Base-by-base conservation (phyloP, 1,284 basidiomycete genomes). In the Leccinum variabile region DNA sequence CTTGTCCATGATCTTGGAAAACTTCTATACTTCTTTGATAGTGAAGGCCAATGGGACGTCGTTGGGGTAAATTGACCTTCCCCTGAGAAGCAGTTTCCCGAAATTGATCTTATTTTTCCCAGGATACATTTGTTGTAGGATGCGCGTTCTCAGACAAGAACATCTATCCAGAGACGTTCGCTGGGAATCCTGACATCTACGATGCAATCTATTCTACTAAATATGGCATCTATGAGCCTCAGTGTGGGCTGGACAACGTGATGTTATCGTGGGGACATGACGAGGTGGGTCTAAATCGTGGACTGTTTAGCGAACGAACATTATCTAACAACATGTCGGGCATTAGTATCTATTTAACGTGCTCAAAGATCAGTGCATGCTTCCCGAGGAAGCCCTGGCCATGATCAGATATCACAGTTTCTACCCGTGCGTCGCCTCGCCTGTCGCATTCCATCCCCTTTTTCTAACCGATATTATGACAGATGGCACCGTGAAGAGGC, bases 381-480 rank as follows among this genome's bases (percentile, higher is more conserved):
- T 97, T 0, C 94, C 94, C 1, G 83, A 85, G 59, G 93, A 92
- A 69, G 94, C 84, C 0, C 82, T 97, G 41, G 88, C 90, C 30
- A 97, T 97, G 94, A 94, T 97, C 72, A 87, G 94, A 30, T 96
- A 93, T 77, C 94, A 97, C 79, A 92, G 90, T 69, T 96, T 96
- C 82, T 96, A 96, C 80, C 94, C 94, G 78, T 88, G 70, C 60
- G 83, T 75, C 18, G 49, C 46, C 30, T 35, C 56, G 56, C 49
- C 22, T 25, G 39, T 65, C 62, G n/a, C 35, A n/a, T 22, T 58
- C 37, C 11, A 1, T 39, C 28, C 37, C n/a, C 22, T 11, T 49
- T 22, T 49, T 39, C 59, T 67, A 28, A 68, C 63, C 10, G 2
- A 11, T 11, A 37, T 41, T 13, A 54, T 60, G 54, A 14, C 68